Evolutionary conservation across 768 basidiomycete genomes (phyloP).

Genomic region (Phanerodontia chrysosporium): DNA sequence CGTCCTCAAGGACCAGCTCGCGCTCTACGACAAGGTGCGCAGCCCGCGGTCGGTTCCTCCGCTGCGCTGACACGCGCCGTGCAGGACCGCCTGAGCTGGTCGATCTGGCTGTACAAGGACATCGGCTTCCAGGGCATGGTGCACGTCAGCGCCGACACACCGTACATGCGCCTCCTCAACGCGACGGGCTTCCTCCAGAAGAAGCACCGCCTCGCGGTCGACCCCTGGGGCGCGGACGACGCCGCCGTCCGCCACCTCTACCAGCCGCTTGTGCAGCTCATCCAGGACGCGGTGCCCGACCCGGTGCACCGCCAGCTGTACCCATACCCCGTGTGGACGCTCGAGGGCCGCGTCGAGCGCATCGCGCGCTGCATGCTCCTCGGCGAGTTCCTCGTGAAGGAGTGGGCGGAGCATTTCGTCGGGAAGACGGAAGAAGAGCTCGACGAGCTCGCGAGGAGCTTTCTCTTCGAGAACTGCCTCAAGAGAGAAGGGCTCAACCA

Average conservation of each 20-base stretch:
- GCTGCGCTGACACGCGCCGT: neutral
- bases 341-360: constrained; percentile 49
- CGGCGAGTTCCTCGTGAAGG: constrained; percentile 64
- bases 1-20: constrained; percentile 70
- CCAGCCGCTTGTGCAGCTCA: constrained; percentile 59
- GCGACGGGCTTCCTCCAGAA: constrained; percentile 56
- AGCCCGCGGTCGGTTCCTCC: neutral
- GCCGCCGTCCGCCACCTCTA: constrained; percentile 52
- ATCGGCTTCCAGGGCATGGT: constrained; percentile 89
- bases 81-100: constrained; percentile 68
- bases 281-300: constrained; percentile 49
- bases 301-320: constrained; percentile 51
- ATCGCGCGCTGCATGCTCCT: constrained; percentile 65
- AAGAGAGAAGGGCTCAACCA: constrained; percentile 59
- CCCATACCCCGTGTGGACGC: constrained; percentile 61
- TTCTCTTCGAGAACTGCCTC: constrained; percentile 65
- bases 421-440: constrained; percentile 57
- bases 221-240: constrained; percentile 76
- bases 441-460: constrained; percentile 72
- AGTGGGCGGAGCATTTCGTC: constrained; percentile 69
- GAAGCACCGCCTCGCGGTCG: constrained; percentile 73
- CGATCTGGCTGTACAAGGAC: constrained; percentile 87
- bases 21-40: constrained; percentile 56
- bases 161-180: constrained; percentile 67
- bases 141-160: constrained; percentile 59